Evolutionary conservation across 179 eudicot species (phyloP), one percentile per base, ranked within the genome.

Genomic region (Spergularia azorica): DNA sequence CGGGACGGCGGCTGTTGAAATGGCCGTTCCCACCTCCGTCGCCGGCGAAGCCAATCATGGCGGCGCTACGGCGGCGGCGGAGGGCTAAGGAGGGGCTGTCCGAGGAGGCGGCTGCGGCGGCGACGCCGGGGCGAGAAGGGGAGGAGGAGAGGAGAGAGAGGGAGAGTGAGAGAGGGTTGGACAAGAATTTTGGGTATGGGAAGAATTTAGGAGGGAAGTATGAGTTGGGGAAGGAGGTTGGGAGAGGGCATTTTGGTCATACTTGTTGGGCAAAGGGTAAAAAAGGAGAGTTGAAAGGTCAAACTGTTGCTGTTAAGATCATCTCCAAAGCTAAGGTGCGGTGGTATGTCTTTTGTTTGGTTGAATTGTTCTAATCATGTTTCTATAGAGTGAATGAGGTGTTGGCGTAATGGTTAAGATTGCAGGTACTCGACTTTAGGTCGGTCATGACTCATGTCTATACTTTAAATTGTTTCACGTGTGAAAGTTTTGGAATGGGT

Each of bases 1-100:
- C 98, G 12, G 97, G 95, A 0, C 54, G 91, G 62, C 73, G 88
- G 74, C 70, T 79, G 46, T 76, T 90, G 82, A 88, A 86, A 76
- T 92, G 98, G 98, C 98, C 98, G 18, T 88, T 94, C 41, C 98
- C 98, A 11, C 98, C 98, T 41, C 96, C 96, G 77, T 94, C 98
- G 2, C 98, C 97, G 76, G 98, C 98, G 71, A 92, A 88, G 87
- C 98, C 97, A 74, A 94, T 94, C 76, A 92, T 90, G 96, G 92
- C 97, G 74, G 91, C 91, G 79, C 71, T 94, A 0, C 8, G 90
- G 88, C 82, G 88, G 79, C 77, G 98, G 77, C 86, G 79, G 64
- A 85, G 26, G 46, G 77, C 75, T 65, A 58, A 36, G 39, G 39
- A 36, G 26, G 70, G 17, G 17, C 18, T 0, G 14, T 32, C 36